Evolutionary conservation across 495 filamentous ascomycete species (phyloP), one percentile per base, ranked within the genome.

Genomic region (Neurospora intermedia): DNA sequence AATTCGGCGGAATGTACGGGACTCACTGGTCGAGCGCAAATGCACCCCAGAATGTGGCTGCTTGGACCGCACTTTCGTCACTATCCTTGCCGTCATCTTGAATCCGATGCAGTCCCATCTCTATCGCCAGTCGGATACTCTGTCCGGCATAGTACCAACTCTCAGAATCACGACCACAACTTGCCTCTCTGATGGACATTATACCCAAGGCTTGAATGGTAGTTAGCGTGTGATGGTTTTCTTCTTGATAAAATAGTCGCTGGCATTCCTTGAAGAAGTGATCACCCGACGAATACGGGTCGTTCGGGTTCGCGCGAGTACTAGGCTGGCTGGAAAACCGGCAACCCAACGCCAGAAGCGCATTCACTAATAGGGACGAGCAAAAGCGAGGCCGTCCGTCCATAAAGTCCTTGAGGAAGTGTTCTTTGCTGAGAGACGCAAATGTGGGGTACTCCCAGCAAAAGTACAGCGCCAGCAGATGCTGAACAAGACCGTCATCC

Each of bases 361-460:
- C 91, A 74, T 94, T 95, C 35, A 95, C 89, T 3, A 96, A 82
- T 9, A 95, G 85, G 6, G 91, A 81, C 7, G 90, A 94, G 80
- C 89, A 94, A 77, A 91, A 92, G 48, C 89, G 85, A 69, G 83
- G 75, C 69, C 86, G 78, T 16, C 88, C 86, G 18, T 77, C 79
- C 8, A 77, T 75, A 75, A 92, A 89, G 77, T 94, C 92, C 38
- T 86, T 81, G 71, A 91, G 80, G 76, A 96, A 95, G 71, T 91
- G 86, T 69, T 90, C 88, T 70, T 93, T 90, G 72, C 89, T 89
- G 46, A 96, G 86, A 4, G 92, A 85, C 9, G 89, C 88, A 76
- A 91, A 90, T 71, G 89, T 91, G 3, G 92, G 91, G 75, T 94
- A 92, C 76, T 92, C 89, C 93, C 93, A 96, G 77, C 87, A 88